A percentile compares a stretch with the other conserved stretches of the same genome.
Conservation (phyloP, 129 eudicot genomes). For the Flaveria brownii region DNA sequence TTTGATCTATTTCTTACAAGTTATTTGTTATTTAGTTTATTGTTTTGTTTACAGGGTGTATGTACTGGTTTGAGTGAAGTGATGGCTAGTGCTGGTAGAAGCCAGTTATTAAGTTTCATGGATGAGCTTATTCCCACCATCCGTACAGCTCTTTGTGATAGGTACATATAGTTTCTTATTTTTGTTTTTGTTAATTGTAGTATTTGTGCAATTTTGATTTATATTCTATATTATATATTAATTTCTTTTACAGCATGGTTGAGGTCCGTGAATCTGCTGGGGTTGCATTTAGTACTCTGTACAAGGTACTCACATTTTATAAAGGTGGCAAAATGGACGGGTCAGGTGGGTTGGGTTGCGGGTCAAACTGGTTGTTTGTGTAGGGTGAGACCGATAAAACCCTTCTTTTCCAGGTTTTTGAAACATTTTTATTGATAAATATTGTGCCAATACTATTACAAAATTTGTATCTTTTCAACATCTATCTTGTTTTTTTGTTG, state of each 20-base stretch:
- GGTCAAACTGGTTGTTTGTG: constrained; percentile 5
- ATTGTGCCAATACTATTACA: background rate
- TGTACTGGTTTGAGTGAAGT: constrained; percentile 99
- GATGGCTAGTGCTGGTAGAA: constrained; percentile 98
- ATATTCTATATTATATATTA: constrained; percentile 17
- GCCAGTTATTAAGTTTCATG: constrained; percentile 81
- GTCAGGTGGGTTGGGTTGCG: background rate
- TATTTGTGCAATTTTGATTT: background rate
- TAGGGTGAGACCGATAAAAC: background rate
- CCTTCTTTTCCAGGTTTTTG: background rate
- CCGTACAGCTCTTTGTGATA: constrained; percentile 97
- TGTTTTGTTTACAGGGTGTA: constrained; percentile 64
- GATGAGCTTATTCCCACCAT: constrained; percentile 89
- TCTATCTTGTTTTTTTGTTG: background rate
- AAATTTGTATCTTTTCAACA: background rate
- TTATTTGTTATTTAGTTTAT: background rate
- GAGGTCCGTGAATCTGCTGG: constrained; percentile 99
- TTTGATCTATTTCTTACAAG: background rate
- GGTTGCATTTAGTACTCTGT: constrained; percentile 87
- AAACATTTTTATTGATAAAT: background rate
- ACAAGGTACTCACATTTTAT: constrained; percentile 60
- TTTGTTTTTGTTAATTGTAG: background rate
- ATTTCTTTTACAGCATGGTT: constrained; percentile 40
- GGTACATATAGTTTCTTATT: constrained; percentile 42
- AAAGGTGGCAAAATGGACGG: background rate